A percentile compares a stretch with the other conserved stretches of the same genome.
These are phyloP conservation scores for Amoebophrya sp. DNA, from an alignment of 169 alveolate species.

Conservation along the genomic window DNA sequence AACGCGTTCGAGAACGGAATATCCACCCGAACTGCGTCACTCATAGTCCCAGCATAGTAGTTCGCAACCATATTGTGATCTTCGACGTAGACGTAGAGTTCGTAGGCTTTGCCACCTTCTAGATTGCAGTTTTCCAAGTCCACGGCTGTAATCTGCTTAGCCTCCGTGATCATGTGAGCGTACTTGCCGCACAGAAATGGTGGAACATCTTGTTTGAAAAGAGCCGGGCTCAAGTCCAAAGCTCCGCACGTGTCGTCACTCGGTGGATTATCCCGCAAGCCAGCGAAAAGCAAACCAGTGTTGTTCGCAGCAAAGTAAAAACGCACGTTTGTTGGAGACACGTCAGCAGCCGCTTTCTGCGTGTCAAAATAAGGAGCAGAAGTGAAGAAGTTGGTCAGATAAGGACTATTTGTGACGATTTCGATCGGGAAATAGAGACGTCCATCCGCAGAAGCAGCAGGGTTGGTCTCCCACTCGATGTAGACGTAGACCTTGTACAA, in stretches of 20 bases:
- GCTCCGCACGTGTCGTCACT: background rate
- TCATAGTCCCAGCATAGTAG: background rate
- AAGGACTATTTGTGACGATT: background rate
- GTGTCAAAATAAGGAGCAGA: background rate
- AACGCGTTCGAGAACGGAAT: background rate
- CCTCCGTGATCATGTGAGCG: background rate
- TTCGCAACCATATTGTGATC: slow-evolving; percentile 1
- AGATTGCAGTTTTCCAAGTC: slow-evolving; percentile 2
- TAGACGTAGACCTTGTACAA: slow-evolving; percentile 12
- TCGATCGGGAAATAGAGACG: background rate
- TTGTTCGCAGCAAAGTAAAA: background rate
- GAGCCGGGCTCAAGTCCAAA: background rate
- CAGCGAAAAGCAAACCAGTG: background rate
- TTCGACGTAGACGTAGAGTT: slow-evolving; percentile 29
- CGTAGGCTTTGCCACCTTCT: background rate
- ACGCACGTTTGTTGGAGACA: background rate
- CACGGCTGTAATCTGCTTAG: background rate
- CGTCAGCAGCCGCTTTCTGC: background rate
- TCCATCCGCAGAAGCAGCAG: background rate
- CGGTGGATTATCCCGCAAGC: background rate
- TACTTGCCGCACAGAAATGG: background rate
- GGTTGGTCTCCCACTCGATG: background rate
- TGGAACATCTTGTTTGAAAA: background rate
- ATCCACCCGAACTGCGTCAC: background rate
- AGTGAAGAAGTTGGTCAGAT: background rate